Conservation (phyloP, 129 eudicot genomes). For the Artemisia tridentata region DNA sequence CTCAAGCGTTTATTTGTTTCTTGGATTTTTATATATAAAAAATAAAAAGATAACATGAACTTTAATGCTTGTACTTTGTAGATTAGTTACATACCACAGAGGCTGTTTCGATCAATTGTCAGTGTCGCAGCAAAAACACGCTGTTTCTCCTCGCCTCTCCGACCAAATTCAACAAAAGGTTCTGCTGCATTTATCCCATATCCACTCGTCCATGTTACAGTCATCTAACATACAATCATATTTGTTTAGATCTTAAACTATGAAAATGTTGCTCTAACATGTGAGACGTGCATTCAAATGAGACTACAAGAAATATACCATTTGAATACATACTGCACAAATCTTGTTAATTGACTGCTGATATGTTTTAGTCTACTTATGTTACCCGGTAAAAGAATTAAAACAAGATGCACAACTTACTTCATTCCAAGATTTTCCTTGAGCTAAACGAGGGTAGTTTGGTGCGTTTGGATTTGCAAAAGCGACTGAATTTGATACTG, state of each 20-base stretch:
- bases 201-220: constrained; percentile 93
- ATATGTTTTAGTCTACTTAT: not conserved
- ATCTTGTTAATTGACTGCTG: no score
- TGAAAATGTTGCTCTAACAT: not conserved
- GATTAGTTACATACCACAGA: constrained; percentile 58
- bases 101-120: constrained; percentile 57
- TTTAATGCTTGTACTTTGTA: not conserved
- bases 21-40: no score
- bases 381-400: not conserved
- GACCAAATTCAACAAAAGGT: constrained; percentile 77
- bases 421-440: constrained; percentile 92
- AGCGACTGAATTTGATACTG: constrained; percentile 66
- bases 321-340: no score
- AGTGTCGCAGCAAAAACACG: constrained; percentile 66
- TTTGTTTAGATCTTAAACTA: not conserved
- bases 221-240: constrained; percentile 46
- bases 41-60: no score
- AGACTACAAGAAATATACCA: no score
- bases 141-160: constrained; percentile 37
- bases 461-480: constrained; percentile 90
- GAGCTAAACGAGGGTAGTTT: constrained; percentile 91
- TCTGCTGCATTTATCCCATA: constrained; percentile 62
- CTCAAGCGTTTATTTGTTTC: no score
- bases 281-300: no score
- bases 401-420: constrained; percentile 41